phyloP scores from a whole-genome alignment of 2,329 filamentous ascomycete species.

The Capronia americana region DNA sequence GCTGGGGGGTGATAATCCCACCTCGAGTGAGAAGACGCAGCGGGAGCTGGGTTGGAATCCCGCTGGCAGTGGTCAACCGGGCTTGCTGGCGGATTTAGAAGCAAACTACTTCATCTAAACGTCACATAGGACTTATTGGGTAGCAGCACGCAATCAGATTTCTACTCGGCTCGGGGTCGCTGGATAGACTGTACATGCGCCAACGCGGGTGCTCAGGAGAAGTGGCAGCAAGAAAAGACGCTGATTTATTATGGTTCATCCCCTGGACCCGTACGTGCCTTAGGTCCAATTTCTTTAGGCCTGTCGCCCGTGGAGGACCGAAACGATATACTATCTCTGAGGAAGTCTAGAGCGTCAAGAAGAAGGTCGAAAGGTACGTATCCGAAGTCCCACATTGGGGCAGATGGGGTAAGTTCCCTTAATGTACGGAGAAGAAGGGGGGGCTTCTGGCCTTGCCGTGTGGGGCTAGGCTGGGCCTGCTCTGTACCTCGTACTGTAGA shows the following conservation, averaged over 20 bases:
- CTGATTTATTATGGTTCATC: not conserved
- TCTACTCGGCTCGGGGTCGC: not conserved
- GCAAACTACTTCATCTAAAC: constrained; percentile 39
- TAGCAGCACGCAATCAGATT: not conserved
- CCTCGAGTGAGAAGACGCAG: constrained; percentile 48
- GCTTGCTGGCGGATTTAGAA: constrained; percentile 44
- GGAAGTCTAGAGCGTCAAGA: too few species aligned
- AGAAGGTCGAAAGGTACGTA: too few species aligned
- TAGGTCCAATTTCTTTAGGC: not conserved
- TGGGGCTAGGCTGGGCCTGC: constrained; percentile 1
- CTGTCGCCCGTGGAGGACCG: not conserved
- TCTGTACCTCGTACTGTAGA: not conserved
- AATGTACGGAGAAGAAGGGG: too few species aligned
- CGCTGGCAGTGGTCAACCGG: constrained; percentile 23
- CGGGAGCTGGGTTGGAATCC: constrained; percentile 48
- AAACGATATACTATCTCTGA: not conserved
- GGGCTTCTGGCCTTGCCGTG: not conserved
- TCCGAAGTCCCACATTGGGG: not conserved
- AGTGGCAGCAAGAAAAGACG: not conserved
- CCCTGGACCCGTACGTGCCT: too few species aligned
- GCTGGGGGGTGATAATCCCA: constrained; percentile 43
- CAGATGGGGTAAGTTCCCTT: not conserved
- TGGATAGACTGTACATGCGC: not conserved
- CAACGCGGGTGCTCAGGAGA: not conserved
- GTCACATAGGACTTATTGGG: not conserved